Evolutionary conservation across 495 filamentous ascomycete species (phyloP).

Genomic region (Pyronema omphalodes): DNA sequence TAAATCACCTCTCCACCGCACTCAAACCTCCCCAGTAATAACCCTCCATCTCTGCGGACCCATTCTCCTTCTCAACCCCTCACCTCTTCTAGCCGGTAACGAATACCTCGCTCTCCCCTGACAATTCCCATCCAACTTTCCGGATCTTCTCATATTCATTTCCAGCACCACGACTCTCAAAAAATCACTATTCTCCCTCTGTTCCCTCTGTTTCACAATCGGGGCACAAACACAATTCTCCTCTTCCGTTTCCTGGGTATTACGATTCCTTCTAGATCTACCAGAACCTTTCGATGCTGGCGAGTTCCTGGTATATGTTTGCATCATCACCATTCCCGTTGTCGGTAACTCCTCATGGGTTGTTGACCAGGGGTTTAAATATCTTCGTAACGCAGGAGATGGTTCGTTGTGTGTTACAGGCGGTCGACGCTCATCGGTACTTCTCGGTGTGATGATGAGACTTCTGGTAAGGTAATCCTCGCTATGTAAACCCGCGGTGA

Average conservation of each 20-base stretch:
- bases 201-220: constrained; percentile 60
- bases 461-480: constrained; percentile 85
- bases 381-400: constrained; percentile 71
- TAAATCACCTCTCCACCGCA: too few species aligned
- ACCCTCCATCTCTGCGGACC: too few species aligned
- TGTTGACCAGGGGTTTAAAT: constrained; percentile 66
- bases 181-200: constrained; percentile 86
- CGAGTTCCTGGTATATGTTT: constrained; percentile 45
- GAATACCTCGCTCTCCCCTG: constrained; percentile 67
- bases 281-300: not conserved
- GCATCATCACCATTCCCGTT: constrained; percentile 71
- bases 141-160: constrained; percentile 87
- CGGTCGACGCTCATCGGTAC: constrained; percentile 77
- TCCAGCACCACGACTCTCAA: constrained; percentile 86
- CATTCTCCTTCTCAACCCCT: too few species aligned
- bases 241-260: constrained; percentile 1
- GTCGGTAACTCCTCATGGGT: constrained; percentile 52
- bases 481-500: constrained; percentile 52
- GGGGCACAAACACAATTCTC: constrained; percentile 28
- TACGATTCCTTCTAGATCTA: constrained; percentile 22
- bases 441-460: constrained; percentile 58
- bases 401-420: constrained; percentile 56
- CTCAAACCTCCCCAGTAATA: too few species aligned
- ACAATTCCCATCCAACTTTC: constrained; percentile 74
- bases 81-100: constrained; percentile 34